Evolutionary conservation across 2,329 filamentous ascomycete species (phyloP).

Genomic region (Neurospora sp.): DNA sequence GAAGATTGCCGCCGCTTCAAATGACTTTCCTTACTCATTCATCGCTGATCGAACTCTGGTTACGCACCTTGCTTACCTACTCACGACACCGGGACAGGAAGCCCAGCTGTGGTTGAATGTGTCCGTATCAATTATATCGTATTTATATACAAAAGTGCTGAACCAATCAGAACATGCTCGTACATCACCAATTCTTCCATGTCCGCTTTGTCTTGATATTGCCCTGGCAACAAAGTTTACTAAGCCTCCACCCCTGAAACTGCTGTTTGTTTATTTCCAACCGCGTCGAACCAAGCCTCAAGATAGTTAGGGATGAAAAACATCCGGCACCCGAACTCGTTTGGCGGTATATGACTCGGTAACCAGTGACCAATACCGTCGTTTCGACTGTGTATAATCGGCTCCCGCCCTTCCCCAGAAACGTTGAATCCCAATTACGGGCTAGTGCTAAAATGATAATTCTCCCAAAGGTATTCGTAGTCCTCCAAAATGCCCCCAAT

Average conservation of each 20-base stretch:
- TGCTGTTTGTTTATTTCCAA: background rate
- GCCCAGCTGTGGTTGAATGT: background rate
- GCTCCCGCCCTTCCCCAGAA: background rate
- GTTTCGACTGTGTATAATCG: background rate
- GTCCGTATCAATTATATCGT: background rate
- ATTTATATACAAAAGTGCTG: background rate
- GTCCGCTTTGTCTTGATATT: background rate
- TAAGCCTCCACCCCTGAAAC: background rate
- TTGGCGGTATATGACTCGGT: background rate
- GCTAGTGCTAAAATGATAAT: constrained; percentile 78
- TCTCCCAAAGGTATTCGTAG: constrained; percentile 96
- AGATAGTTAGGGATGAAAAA: background rate
- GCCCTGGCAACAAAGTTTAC: background rate
- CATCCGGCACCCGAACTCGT: background rate
- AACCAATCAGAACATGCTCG: background rate
- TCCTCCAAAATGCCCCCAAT: constrained; percentile 83
- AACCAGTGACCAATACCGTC: background rate
- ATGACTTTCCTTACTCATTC: background rate
- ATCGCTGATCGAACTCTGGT: background rate
- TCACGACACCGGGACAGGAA: background rate
- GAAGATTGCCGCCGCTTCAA: background rate
- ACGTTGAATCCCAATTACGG: constrained; percentile 7
- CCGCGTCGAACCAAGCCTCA: background rate
- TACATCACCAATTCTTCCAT: background rate
- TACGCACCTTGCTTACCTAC: background rate